Base-by-base conservation (phyloP, 1,284 basidiomycete genomes). In the Mycosarcoma maydis region DNA sequence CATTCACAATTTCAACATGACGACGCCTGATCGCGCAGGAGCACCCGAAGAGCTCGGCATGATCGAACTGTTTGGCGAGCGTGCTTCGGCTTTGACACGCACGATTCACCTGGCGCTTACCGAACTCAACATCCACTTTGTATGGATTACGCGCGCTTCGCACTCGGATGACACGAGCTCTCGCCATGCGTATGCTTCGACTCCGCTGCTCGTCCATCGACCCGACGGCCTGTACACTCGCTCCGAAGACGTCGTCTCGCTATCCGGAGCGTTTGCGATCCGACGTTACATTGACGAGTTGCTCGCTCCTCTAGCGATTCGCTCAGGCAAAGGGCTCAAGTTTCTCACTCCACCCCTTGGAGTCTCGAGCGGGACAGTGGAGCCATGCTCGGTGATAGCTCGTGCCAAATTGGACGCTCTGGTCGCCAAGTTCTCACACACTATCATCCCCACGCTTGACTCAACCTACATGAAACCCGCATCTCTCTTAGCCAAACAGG, bases 281-380 rank as follows among this genome's bases (percentile, higher is more conserved):
- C 57, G 69, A 1, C 36, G 69, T 0, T 72, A 72, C 42, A 50
- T 72, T 14, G 69, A 72, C n/a, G 69, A 72, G 19, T 45, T 22
- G 4, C 48, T 72, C 3, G 47, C 50, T 0, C 60, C 62, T 3
- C 17, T 55, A 23, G 36, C 29, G 8, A 20, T 33, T 1, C 34
- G 26, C 41, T 53, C 40, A 20, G 24, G 14, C 20, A 26, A 26
- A 13, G n/a, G n/a, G n/a, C n/a, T n/a, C n/a, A 13, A 23, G 13
- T 7, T 13, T 17, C 51, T 72, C 3, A 72, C 69, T 4, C 69
- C 66, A 10, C 16, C 40, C 4, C 48, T 69, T 0, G 24, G 19
- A 1, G 5, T 10, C 2, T 6, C 33, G 3, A 54, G 38, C 13
- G 54, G 54, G 0, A 38, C 32, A 6, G 37, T 27, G 4, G 56